Evolutionary conservation across 2,329 filamentous ascomycete species (phyloP).

Genomic region (Epichloe baconii): DNA sequence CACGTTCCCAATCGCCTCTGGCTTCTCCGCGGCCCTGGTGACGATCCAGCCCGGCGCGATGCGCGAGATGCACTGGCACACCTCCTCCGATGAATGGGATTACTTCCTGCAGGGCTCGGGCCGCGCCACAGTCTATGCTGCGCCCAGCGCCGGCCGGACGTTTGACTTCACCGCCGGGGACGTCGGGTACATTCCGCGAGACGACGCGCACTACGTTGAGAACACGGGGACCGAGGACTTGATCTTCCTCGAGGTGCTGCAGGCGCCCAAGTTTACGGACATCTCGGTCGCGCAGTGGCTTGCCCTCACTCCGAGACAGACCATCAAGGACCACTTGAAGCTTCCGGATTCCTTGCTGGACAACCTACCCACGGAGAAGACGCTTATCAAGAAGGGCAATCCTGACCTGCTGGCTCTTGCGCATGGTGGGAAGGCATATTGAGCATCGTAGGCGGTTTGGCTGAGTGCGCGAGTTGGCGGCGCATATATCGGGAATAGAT

Average conservation of each 20-base stretch:
- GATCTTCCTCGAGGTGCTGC: conserved; percentile 46
- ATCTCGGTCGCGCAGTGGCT: conserved; percentile 46
- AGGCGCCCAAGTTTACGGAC: conserved; percentile 37
- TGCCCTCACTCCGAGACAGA: conserved; percentile 41
- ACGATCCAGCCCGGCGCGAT: conserved; percentile 48
- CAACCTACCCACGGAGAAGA: conserved; percentile 27
- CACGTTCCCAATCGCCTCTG: conserved; percentile 42
- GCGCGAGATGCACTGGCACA: conserved; percentile 53
- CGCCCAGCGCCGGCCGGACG: conserved; percentile 35
- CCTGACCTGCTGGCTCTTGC: conserved; percentile 20
- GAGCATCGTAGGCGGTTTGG: not conserved
- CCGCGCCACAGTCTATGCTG: conserved; percentile 41
- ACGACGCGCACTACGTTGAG: conserved; percentile 45
- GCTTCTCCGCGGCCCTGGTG: conserved; percentile 43
- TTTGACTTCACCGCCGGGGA: conserved; percentile 48
- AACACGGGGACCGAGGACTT: conserved; percentile 45
- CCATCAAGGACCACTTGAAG: conserved; percentile 43
- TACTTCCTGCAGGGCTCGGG: conserved; percentile 45
- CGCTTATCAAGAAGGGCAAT: conserved; percentile 28
- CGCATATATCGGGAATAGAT: too few species aligned
- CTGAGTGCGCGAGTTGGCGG: not conserved
- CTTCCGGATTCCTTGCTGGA: conserved; percentile 24
- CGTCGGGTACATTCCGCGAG: conserved; percentile 41
- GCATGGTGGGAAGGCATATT: conserved; percentile 10
- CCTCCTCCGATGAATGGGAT: conserved; percentile 45